Percentiles rank a stretch among this genome's conserved stretches.
Evolutionary conservation across 2,329 filamentous ascomycete genomes (phyloP).

Genomic region (Penicillium polonicum): DNA sequence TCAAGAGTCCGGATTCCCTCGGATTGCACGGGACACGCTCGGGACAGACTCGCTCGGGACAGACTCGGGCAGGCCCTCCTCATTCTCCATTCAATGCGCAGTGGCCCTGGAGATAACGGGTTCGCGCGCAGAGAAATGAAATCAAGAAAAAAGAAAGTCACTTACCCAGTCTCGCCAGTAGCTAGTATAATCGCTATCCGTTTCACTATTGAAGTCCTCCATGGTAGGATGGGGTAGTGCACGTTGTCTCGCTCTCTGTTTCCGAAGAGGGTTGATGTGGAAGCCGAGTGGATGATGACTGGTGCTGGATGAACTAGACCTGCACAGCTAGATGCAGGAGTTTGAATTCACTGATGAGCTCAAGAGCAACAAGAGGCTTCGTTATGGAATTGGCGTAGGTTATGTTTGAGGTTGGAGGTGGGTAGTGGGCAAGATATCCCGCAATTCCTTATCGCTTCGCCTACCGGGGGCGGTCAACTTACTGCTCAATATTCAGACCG

Average conservation of each 20-base stretch:
- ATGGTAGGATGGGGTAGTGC: conserved; percentile 52
- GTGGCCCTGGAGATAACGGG: background rate
- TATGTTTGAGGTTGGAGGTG: background rate
- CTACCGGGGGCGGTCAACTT: conserved; percentile 6
- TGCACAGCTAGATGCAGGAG: conserved; percentile 2
- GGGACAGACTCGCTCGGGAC: too few species aligned
- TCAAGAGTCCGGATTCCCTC: background rate
- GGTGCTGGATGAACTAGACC: conserved; percentile 15
- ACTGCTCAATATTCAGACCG: conserved; percentile 2
- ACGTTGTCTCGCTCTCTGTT: background rate
- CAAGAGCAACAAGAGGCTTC: background rate
- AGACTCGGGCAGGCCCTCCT: background rate
- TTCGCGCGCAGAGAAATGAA: background rate
- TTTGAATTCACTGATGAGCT: background rate
- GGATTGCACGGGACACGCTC: too few species aligned
- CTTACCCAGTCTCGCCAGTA: conserved; percentile 99
- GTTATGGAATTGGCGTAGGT: background rate
- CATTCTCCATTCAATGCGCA: background rate
- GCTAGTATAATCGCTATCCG: conserved; percentile 97
- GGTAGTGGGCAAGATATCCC: background rate
- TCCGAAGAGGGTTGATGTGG: conserved; percentile 14
- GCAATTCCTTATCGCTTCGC: conserved; percentile 11
- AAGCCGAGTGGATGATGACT: conserved; percentile 20
- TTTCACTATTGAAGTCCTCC: conserved; percentile 98
- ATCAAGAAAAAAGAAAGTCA: conserved; percentile 29